Conservation (phyloP, 2,329 filamentous ascomycete genomes). For the Fusarium luffae region DNA sequence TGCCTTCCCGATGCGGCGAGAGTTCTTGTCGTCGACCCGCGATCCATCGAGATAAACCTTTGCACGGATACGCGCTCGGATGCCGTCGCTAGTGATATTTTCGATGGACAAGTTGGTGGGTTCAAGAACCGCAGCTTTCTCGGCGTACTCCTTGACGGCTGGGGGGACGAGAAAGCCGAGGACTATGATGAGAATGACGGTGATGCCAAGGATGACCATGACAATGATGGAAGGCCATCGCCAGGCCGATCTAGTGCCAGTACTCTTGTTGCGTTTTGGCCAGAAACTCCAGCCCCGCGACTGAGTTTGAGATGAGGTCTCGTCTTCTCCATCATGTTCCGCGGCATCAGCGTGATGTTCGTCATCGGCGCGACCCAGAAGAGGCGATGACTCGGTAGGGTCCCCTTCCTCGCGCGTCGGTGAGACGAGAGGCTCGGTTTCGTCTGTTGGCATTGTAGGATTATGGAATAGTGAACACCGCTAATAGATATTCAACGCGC, state of each 20-base stretch:
- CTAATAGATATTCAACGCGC: conserved; percentile 16
- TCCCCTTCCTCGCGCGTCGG: conserved; percentile 46
- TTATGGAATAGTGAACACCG: conserved; percentile 45
- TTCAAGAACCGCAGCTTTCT: conserved; percentile 83
- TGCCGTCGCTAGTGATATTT: conserved; percentile 81
- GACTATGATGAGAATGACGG: conserved; percentile 75
- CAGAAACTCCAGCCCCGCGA: conserved; percentile 36
- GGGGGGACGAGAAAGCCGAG: conserved; percentile 85
- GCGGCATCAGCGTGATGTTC: conserved; percentile 49
- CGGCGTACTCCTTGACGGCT: conserved; percentile 85
- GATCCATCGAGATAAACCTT: conserved; percentile 83
- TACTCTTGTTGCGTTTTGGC: conserved; percentile 32
- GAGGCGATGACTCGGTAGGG: conserved; percentile 62
- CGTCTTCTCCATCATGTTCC: conserved; percentile 44
- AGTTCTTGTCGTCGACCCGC: conserved; percentile 75
- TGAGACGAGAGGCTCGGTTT: conserved; percentile 59
- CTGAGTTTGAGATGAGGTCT: conserved; percentile 7
- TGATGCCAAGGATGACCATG: conserved; percentile 70
- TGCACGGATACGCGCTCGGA: conserved; percentile 83
- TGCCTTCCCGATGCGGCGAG: conserved; percentile 79
- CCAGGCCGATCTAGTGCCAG: conserved; percentile 41
- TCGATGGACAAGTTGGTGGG: conserved; percentile 87
- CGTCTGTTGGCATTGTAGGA: conserved; percentile 57
- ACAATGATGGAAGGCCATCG: conserved; percentile 85
- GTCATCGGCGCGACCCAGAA: conserved; percentile 56